These are phyloP conservation scores for Neospora caninum DNA, from an alignment of 169 alveolate species.

Conservation along the genomic window DNA sequence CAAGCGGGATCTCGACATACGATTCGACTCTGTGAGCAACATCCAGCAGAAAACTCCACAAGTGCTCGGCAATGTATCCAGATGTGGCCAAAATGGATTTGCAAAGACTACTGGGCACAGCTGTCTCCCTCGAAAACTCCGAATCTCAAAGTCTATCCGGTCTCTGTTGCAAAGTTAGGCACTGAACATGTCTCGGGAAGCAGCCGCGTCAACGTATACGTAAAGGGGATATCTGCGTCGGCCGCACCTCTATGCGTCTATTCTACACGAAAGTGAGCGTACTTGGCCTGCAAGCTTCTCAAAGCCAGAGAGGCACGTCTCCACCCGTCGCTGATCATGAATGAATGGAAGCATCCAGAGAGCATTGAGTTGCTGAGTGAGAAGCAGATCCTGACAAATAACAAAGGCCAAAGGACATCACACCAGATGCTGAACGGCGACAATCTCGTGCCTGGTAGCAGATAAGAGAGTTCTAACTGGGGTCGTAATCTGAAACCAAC, in stretches of 20 bases:
- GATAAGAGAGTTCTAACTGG: neutral
- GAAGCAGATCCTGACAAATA: slow-evolving; percentile 47
- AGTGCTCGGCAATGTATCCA: too few species aligned
- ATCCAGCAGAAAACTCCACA: neutral
- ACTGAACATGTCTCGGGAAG: too few species aligned
- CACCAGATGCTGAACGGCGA: neutral
- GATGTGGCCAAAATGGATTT: neutral
- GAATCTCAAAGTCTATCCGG: too few species aligned
- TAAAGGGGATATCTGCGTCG: too few species aligned
- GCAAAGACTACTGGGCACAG: neutral
- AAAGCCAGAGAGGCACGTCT: slow-evolving; percentile 61
- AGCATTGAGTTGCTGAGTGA: slow-evolving; percentile 58
- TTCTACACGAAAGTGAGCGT: neutral
- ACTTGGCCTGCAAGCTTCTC: slow-evolving; percentile 56
- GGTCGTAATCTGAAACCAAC: neutral
- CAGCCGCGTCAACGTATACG: too few species aligned
- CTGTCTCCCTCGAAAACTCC: too few species aligned
- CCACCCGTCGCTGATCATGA: slow-evolving; percentile 38
- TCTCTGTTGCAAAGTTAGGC: too few species aligned
- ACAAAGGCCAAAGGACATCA: neutral
- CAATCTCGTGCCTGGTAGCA: neutral
- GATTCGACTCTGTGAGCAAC: slow-evolving; percentile 9
- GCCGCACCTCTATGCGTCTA: too few species aligned
- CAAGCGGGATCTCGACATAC: slow-evolving; percentile 52
- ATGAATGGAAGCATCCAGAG: slow-evolving; percentile 65